Evolutionary conservation across 495 filamentous ascomycete genomes (phyloP), one percentile per base, ranked within the genome.

Genomic region (Emericellopsis terricola): DNA sequence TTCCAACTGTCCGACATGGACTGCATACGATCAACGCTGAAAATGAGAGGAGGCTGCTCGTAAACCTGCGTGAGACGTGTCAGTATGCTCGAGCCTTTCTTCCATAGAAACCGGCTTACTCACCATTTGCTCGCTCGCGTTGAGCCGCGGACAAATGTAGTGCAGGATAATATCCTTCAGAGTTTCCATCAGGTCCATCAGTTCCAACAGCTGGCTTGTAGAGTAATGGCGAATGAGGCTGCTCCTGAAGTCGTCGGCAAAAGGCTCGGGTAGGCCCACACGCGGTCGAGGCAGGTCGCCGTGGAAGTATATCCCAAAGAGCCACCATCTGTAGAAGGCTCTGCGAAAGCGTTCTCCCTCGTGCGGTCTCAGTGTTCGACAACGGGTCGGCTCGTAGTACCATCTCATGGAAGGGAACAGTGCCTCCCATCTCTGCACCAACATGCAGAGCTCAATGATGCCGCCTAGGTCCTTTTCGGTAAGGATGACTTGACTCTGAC

Each of bases 341-440:
- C 64, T 62, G 4, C 80, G 69, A n/a, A 84, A 39, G 4, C 67
- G 61, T 16, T 57, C 54, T 14, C 65, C 58, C 48, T 85, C 81
- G 9, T 59, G 38, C 2, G 40, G 31, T 0, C 48, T 64, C 8
- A 87, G 59, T 3, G 69, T 60, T 9, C 81, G 74, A n/a, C 78
- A 68, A 32, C 68, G 53, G 36, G 67, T 60, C 20, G 60, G 77
- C 29, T 69, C 54, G 7, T 60, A 41, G 19, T 62, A 62, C 73
- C 80, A 86, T 38, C 73, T 71, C 40, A 78, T 65, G 33, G 70
- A 57, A 3, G 78, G 78, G 48, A 79, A 87, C 19, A 80, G 59
- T 7, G 57, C 51, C 42, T 71, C 67, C 77, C 77, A 83, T 38
- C 62, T 59, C 41, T 63, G 60, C 21, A 78, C 69, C 3, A 70